These are phyloP conservation scores for Diutina scorzettiae DNA, from an alignment of 1,139 yeast genomes.

Conservation along the genomic window DNA sequence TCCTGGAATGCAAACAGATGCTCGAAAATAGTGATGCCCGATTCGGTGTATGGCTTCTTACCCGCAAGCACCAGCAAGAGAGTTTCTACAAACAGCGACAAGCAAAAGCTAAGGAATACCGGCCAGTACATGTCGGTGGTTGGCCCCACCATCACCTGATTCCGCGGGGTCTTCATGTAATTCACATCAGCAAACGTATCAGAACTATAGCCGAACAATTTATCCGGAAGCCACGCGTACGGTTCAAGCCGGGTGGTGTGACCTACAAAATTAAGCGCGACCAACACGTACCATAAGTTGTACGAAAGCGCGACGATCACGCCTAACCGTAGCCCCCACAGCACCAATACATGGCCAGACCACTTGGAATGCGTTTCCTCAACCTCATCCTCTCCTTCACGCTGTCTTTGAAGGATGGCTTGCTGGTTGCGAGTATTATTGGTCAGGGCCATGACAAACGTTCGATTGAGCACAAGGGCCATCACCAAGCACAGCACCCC, in stretches of 20 bases:
- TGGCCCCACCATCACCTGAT: constrained; percentile 34
- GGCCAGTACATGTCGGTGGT: constrained; percentile 52
- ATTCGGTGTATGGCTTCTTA: constrained; percentile 45
- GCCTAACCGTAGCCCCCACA: neutral
- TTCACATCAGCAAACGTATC: constrained; percentile 14
- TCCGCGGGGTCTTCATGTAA: constrained; percentile 24
- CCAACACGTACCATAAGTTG: neutral
- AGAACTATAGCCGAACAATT: constrained; percentile 23
- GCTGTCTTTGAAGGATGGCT: neutral
- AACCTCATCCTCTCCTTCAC: neutral
- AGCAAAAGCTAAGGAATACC: constrained; percentile 46
- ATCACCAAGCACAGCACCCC: constrained; percentile 10
- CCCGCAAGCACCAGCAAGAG: constrained; percentile 53
- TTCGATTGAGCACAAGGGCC: constrained; percentile 11
- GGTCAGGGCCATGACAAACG: constrained; percentile 10
- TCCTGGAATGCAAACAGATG: constrained; percentile 68
- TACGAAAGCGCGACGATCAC: neutral
- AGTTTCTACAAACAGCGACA: constrained; percentile 60
- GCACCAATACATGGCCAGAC: neutral
- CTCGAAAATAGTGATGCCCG: constrained; percentile 64
- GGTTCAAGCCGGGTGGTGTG: neutral
- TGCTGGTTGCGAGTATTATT: constrained; percentile 3
- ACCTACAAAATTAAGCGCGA: neutral
- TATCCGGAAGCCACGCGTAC: constrained; percentile 7
- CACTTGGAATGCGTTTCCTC: neutral